These are phyloP conservation scores for Pichia sp. DNA, from an alignment of 1,139 yeast genomes.

Conservation along the genomic window DNA sequence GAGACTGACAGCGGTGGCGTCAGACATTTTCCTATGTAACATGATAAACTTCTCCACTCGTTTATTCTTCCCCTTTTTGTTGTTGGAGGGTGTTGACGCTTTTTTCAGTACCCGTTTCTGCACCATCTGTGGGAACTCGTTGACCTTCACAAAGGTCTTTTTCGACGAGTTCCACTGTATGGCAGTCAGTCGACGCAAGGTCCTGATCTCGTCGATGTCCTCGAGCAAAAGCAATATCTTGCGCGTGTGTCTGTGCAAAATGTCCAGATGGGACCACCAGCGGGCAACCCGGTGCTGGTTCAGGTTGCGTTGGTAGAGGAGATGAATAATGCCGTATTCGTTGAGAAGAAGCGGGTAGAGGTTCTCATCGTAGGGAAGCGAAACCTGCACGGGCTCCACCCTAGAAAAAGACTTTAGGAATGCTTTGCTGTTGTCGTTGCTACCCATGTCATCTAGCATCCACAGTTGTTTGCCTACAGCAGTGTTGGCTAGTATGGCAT, in stretches of 20 bases:
- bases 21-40: slow-evolving; percentile 12
- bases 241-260: slow-evolving; percentile 56
- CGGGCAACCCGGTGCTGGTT: slow-evolving; percentile 71
- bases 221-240: slow-evolving; percentile 34
- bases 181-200: slow-evolving; percentile 11
- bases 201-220: slow-evolving; percentile 24
- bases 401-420: slow-evolving; percentile 7
- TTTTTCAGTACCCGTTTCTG: not conserved
- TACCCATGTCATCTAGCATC: no score
- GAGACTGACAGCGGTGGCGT: slow-evolving; percentile 15
- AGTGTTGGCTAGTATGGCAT: no score
- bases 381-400: not conserved
- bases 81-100: not conserved
- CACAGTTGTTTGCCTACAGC: no score
- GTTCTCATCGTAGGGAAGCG: slow-evolving; percentile 8
- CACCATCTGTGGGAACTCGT: slow-evolving; percentile 5
- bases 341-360: slow-evolving; percentile 29
- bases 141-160: slow-evolving; percentile 10
- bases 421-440: not conserved
- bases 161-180: slow-evolving; percentile 12
- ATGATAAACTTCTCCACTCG: not conserved
- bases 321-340: slow-evolving; percentile 56
- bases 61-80: slow-evolving; percentile 8
- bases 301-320: slow-evolving; percentile 64
- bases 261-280: slow-evolving; percentile 74